Percentiles rank a stretch among this genome's conserved stretches.
Conservation (phyloP, 768 basidiomycete species). For the Boletus pseudopeckii region DNA sequence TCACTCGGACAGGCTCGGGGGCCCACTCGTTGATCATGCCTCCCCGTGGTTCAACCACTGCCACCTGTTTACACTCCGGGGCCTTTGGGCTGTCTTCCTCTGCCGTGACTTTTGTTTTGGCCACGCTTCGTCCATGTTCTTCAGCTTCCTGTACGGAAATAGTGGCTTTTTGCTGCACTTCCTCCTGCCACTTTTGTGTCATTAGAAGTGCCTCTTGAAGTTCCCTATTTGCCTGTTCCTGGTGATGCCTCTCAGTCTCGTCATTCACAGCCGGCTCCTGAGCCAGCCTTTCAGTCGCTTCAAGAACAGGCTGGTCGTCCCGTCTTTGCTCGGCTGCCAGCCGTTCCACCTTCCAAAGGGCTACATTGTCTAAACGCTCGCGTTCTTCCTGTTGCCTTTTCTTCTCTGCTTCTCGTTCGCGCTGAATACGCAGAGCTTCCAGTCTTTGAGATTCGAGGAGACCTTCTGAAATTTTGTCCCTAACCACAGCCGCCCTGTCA, state of each 20-base stretch:
- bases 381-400: slow-evolving; percentile 16
- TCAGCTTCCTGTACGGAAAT: neutral
- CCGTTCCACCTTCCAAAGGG: slow-evolving; percentile 34
- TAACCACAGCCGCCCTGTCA: slow-evolving; percentile 32
- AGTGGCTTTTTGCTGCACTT: neutral
- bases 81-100: neutral
- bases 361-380: slow-evolving; percentile 33
- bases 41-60: neutral
- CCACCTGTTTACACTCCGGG: neutral
- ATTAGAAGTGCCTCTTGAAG: neutral
- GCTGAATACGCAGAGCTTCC: slow-evolving; percentile 36
- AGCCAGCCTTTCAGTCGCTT: slow-evolving; percentile 1
- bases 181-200: neutral
- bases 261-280: slow-evolving; percentile 16
- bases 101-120: neutral
- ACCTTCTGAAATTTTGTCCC: slow-evolving; percentile 38
- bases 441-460: slow-evolving; percentile 39
- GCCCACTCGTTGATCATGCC: neutral
- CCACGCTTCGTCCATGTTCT: neutral
- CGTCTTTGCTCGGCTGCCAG: slow-evolving; percentile 26
- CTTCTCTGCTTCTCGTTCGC: slow-evolving; percentile 27
- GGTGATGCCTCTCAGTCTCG: slow-evolving; percentile 27
- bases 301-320: slow-evolving; percentile 23
- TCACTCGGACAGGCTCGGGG: neutral
- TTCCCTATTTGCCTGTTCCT: slow-evolving; percentile 14